A percentile compares a stretch with the other conserved stretches of the same genome.
phyloP scores from a whole-genome alignment of 2,329 filamentous ascomycete species.

The Fusarium sp. region DNA sequence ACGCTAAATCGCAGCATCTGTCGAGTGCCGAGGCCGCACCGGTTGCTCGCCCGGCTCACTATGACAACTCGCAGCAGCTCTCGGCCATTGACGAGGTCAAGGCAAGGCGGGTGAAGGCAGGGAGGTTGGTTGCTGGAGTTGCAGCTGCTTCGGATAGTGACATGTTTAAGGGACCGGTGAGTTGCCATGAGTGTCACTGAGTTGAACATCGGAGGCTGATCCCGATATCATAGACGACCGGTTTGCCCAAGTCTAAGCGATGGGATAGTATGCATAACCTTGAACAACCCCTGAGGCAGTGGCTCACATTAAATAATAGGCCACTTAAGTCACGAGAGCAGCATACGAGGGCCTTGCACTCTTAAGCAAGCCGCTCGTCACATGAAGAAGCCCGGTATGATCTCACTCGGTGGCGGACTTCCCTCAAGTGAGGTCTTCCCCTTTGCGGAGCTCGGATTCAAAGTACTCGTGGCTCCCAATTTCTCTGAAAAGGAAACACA shows the following conservation, averaged over 20 bases:
- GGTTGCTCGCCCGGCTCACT: conserved; percentile 39
- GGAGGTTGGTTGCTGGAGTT: conserved; percentile 78
- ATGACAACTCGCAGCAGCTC: conserved; percentile 36
- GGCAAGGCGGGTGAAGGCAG: conserved; percentile 72
- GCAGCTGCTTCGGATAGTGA: conserved; percentile 84
- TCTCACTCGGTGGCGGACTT: conserved; percentile 91
- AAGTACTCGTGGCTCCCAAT: conserved; percentile 74
- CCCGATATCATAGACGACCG: conserved; percentile 46
- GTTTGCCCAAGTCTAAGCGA: conserved; percentile 81
- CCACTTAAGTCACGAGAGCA: conserved; percentile 72
- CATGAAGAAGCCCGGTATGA: conserved; percentile 84
- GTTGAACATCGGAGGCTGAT: background rate
- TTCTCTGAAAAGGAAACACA: conserved; percentile 78
- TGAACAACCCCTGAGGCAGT: background rate
- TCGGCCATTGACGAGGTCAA: conserved; percentile 48
- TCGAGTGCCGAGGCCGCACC: conserved; percentile 43
- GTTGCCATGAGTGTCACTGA: conserved; percentile 37
- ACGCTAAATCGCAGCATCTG: conserved; percentile 31
- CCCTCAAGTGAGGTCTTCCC: conserved; percentile 93
- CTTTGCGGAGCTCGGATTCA: conserved; percentile 81
- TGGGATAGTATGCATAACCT: conserved; percentile 81
- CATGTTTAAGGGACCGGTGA: conserved; percentile 82
- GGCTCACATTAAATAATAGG: conserved; percentile 50
- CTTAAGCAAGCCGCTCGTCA: conserved; percentile 85
- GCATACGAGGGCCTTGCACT: conserved; percentile 72